Base-by-base conservation (phyloP, 2,329 filamentous ascomycete genomes). In the Clarireedia paspali region DNA sequence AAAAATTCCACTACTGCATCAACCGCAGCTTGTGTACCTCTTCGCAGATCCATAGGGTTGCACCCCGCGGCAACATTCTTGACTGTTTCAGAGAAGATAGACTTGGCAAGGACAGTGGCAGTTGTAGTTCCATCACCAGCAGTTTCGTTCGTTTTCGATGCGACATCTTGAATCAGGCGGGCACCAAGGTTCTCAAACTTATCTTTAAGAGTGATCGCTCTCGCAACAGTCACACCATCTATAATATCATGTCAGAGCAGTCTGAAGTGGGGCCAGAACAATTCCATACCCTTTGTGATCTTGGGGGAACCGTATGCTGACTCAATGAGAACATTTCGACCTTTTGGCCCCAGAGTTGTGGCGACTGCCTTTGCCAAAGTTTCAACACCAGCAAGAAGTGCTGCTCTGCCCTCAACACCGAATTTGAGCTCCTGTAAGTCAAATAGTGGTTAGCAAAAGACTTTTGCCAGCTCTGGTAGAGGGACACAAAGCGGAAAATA, bases 171-270 rank as follows among this genome's bases (percentile, higher is more conserved):
- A 66, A 99, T 84, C 65, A 99, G 85, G 71, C 89, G 88, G 69
- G 94, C 94, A 73, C 94, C 94, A 67, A 99, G 89, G 81, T 99
- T 99, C 80, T 99, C 94, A 75, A 96, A 99, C 79, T 97, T 97
- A 82, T 99, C 94, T 82, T 99, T 85, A 64, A 99, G 84, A 62
- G 83, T 84, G 70, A 99, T 88, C 62, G 92, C 91, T 77, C 87
- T 92, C 66, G 89, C 89, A 67, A 94, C 89, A 66, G 88, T 91
- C 47, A 94, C 89, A 84, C 89, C 89, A 75, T 94, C 88, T 91
- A 51, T 51, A 36, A 46, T 15, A 5, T 34, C 26, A 10, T 24
- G 40, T 44, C 40, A 44, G 38, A 50, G 24, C 17, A 36, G 30
- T 50, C 38, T 44, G 24, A 53, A n/a, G 15, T 24, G n/a, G 6